These are phyloP conservation scores for Collybia mongolica DNA, from an alignment of 768 basidiomycete species.

Conservation along the genomic window DNA sequence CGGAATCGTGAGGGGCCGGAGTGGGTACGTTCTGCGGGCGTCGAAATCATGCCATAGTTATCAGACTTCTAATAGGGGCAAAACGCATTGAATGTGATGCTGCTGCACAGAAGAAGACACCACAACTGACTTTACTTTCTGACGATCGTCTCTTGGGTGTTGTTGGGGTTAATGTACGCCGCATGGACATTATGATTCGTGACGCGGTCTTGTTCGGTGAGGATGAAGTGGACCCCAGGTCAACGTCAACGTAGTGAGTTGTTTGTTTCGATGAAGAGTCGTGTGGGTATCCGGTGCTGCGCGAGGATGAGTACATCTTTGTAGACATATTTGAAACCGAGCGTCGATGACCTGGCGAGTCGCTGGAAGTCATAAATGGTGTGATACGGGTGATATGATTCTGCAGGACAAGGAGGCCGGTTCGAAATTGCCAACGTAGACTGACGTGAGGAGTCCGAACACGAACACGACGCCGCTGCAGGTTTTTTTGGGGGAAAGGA, in stretches of 20 bases:
- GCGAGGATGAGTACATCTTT: constrained; percentile 5
- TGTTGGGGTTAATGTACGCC: constrained; percentile 14
- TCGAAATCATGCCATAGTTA: constrained; percentile 36
- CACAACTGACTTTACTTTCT: constrained; percentile 15
- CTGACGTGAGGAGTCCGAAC: background rate
- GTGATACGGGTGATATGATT: background rate
- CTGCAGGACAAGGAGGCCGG: no score
- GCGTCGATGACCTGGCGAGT: constrained; percentile 14
- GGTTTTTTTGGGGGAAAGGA: constrained; percentile 4
- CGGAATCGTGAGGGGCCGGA: constrained; percentile 32
- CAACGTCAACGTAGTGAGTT: constrained; percentile 2
- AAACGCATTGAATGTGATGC: background rate
- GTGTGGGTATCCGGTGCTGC: background rate
- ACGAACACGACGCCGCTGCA: background rate
- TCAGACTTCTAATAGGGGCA: constrained; percentile 8
- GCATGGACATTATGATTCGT: constrained; percentile 22
- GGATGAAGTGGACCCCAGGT: constrained; percentile 5
- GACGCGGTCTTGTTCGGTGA: constrained; percentile 17
- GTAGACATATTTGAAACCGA: constrained; percentile 9
- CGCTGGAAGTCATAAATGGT: constrained; percentile 12
- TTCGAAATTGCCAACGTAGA: background rate
- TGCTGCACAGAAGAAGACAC: background rate
- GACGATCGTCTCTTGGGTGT: constrained; percentile 17
- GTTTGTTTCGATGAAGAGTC: background rate
- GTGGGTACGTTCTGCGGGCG: constrained; percentile 35